Conservation (phyloP, 805 yeast genomes). For the Teunomyces stri region DNA sequence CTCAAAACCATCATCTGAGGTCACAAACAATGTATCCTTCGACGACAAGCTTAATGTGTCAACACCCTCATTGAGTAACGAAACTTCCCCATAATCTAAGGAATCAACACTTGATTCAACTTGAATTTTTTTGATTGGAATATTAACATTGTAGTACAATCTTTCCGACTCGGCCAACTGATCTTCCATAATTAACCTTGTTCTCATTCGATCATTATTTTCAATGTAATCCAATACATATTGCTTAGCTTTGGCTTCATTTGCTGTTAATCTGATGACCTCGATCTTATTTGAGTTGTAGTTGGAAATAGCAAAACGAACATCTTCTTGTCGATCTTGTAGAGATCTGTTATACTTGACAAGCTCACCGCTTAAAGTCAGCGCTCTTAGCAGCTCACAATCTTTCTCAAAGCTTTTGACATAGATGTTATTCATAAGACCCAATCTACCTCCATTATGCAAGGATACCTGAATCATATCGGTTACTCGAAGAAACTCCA, state of each 20-base stretch:
- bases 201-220: constrained; percentile 65
- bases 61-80: constrained; percentile 16
- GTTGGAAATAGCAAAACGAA: constrained; percentile 43
- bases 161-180: constrained; percentile 45
- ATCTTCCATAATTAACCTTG: constrained; percentile 54
- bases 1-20: constrained; percentile 39
- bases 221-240: constrained; percentile 69
- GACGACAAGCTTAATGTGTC: constrained; percentile 25
- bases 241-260: constrained; percentile 13
- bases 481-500: constrained; percentile 11
- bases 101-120: constrained; percentile 15
- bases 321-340: constrained; percentile 67
- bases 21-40: constrained; percentile 11
- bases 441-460: constrained; percentile 35
- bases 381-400: constrained; percentile 29
- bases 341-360: constrained; percentile 49
- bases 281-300: constrained; percentile 50
- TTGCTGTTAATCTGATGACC: constrained; percentile 41
- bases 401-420: constrained; percentile 36
- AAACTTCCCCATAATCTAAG: constrained; percentile 14
- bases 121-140: constrained; percentile 28
- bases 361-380: constrained; percentile 44
- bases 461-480: constrained; percentile 35
- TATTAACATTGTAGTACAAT: constrained; percentile 38
- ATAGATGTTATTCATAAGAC: constrained; percentile 29